phyloP scores from a whole-genome alignment of 163 green algal genomes.

The Chlorella variabilis region DNA sequence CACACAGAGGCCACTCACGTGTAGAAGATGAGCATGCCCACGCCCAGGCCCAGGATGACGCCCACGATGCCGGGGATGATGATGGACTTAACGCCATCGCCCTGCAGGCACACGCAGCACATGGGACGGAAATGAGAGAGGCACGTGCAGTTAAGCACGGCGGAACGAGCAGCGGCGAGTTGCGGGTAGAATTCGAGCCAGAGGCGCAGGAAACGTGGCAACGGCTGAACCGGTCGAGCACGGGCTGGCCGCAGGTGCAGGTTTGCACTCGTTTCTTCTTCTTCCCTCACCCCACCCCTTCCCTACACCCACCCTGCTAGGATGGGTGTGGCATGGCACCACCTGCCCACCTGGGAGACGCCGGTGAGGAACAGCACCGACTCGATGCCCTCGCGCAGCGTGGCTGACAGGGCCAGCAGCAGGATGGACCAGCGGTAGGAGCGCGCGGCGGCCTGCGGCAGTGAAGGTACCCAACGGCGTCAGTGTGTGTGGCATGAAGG shows the following conservation, averaged over 20 bases:
- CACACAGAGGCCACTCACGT: slow-evolving; percentile 33
- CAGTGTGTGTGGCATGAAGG: no score
- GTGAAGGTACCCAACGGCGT: no score
- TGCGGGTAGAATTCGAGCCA: no score
- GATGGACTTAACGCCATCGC: slow-evolving; percentile 43
- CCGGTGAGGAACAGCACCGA: slow-evolving; percentile 65
- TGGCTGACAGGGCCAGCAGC: slow-evolving; percentile 56
- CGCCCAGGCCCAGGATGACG: slow-evolving; percentile 49
- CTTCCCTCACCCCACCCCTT: no score
- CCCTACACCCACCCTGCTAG: no score
- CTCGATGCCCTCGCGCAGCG: slow-evolving; percentile 65
- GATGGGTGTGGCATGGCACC: no score
- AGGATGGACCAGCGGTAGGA: slow-evolving; percentile 54
- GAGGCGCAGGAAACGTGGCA: no score
- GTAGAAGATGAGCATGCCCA: slow-evolving; percentile 59
- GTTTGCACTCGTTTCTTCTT: no score
- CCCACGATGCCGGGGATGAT: slow-evolving; percentile 58
- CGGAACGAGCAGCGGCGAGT: no score
- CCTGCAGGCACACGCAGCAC: not conserved
- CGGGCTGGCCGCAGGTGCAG: no score
- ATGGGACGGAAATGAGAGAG: not conserved
- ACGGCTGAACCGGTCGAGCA: no score
- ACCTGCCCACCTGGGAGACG: slow-evolving; percentile 39
- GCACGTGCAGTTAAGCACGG: no score
- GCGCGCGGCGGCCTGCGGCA: not conserved